These are phyloP conservation scores for Neofusicoccum sp. DNA, from an alignment of 2,329 filamentous ascomycete genomes.

Conservation along the genomic window DNA sequence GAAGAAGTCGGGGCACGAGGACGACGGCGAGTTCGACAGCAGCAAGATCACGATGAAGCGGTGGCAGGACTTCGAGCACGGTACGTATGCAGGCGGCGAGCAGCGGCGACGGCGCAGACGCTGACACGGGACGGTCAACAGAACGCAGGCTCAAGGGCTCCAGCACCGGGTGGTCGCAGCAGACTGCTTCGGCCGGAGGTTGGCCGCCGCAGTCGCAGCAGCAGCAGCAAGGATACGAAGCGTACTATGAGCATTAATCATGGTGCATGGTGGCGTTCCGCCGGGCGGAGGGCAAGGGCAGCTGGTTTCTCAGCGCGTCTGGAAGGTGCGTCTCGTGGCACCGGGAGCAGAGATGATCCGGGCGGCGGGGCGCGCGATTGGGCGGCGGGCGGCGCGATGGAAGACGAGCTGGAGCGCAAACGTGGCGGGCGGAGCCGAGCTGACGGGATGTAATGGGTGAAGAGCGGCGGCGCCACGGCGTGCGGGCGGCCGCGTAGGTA, in stretches of 20 bases:
- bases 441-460: conserved; percentile 1
- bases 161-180: conserved; percentile 36
- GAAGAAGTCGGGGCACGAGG: conserved; percentile 83
- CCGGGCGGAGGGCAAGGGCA: neutral
- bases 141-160: conserved; percentile 47
- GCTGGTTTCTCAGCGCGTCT: conserved; percentile 14
- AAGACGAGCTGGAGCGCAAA: conserved; percentile 13
- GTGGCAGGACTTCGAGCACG: conserved; percentile 94
- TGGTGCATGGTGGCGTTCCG: conserved; percentile 18
- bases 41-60: conserved; percentile 99
- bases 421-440: conserved; percentile 21
- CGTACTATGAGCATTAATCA: conserved; percentile 41
- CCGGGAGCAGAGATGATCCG: conserved; percentile 13
- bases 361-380: neutral
- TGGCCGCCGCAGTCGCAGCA: conserved; percentile 33
- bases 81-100: conserved; percentile 42
- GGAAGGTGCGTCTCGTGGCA: conserved; percentile 14
- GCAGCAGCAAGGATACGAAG: conserved; percentile 40
- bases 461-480: neutral
- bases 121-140: conserved; percentile 35
- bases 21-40: conserved; percentile 95
- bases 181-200: conserved; percentile 33
- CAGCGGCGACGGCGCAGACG: conserved; percentile 3
- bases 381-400: neutral
- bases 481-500: neutral